Conservation (phyloP, 345 rosid genomes). For the Eucalyptus dawsonii region DNA sequence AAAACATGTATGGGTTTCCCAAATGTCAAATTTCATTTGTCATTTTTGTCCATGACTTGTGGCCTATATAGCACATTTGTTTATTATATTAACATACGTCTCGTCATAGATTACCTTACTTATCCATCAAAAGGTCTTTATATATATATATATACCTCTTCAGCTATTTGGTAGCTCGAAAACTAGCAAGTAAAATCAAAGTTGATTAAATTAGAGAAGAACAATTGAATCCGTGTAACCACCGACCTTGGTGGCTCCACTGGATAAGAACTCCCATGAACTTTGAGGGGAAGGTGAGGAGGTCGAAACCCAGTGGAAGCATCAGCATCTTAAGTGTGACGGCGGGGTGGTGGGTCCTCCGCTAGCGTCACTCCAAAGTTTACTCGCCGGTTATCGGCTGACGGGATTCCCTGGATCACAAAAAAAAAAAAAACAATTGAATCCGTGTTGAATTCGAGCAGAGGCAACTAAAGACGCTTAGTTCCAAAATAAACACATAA, state of each 20-base stretch:
- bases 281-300: too few species aligned
- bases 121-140: background rate
- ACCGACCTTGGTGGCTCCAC: too few species aligned
- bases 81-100: background rate
- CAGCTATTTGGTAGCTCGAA: background rate
- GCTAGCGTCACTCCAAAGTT: too few species aligned
- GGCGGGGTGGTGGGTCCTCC: too few species aligned
- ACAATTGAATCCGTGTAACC: background rate
- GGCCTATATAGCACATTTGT: background rate
- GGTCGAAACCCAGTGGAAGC: too few species aligned
- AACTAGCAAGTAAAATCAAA: background rate
- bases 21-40: too few species aligned
- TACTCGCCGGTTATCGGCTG: too few species aligned
- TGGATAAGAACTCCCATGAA: too few species aligned
- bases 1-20: background rate
- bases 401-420: too few species aligned
- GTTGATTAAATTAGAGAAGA: background rate
- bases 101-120: background rate
- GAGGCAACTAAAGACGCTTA: background rate
- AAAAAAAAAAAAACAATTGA: background rate
- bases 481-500: background rate
- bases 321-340: too few species aligned
- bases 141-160: background rate
- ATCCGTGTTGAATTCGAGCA: background rate
- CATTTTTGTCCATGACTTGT: background rate